These are phyloP conservation scores for Leccinum rimulosum DNA, from an alignment of 768 basidiomycete genomes.

Conservation along the genomic window DNA sequence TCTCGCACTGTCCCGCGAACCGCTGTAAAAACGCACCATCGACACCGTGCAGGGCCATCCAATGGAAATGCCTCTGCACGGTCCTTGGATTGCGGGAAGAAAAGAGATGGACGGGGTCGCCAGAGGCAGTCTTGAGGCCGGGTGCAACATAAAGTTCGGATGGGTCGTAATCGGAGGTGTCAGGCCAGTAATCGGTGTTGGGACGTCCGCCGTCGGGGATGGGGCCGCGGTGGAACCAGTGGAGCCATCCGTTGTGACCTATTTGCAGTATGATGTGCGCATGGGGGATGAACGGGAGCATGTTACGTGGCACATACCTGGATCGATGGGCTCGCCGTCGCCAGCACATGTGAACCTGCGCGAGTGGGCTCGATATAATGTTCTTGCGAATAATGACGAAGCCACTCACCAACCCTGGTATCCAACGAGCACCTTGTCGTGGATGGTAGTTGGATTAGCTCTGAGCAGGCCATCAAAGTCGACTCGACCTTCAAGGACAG, in stretches of 20 bases:
- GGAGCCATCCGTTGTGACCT: constrained; percentile 83
- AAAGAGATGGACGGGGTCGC: constrained; percentile 67
- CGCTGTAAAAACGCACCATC: constrained; percentile 83
- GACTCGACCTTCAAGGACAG: neutral
- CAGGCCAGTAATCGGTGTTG: constrained; percentile 80
- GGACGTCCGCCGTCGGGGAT: constrained; percentile 67
- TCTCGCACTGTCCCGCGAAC: constrained; percentile 66
- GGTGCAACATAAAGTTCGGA: constrained; percentile 71
- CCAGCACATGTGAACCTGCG: constrained; percentile 69
- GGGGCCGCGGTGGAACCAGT: constrained; percentile 70
- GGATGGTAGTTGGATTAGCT: constrained; percentile 72
- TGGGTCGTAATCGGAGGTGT: constrained; percentile 64
- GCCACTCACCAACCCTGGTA: constrained; percentile 79
- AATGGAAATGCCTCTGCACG: constrained; percentile 54
- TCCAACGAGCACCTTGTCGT: constrained; percentile 80
- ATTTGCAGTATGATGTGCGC: constrained; percentile 8
- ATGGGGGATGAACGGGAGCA: neutral
- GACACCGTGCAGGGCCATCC: constrained; percentile 82
- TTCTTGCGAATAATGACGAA: too few species aligned
- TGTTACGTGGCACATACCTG: constrained; percentile 37
- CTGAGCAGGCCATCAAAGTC: constrained; percentile 25
- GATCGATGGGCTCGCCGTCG: constrained; percentile 65
- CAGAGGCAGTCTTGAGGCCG: constrained; percentile 55
- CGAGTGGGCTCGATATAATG: neutral
- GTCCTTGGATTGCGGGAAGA: constrained; percentile 76